Percentiles rank a stretch among this genome's conserved stretches.
These are phyloP conservation scores for Phytophthora crassamura DNA, from an alignment of 352 stramenopile species.

Conservation along the genomic window DNA sequence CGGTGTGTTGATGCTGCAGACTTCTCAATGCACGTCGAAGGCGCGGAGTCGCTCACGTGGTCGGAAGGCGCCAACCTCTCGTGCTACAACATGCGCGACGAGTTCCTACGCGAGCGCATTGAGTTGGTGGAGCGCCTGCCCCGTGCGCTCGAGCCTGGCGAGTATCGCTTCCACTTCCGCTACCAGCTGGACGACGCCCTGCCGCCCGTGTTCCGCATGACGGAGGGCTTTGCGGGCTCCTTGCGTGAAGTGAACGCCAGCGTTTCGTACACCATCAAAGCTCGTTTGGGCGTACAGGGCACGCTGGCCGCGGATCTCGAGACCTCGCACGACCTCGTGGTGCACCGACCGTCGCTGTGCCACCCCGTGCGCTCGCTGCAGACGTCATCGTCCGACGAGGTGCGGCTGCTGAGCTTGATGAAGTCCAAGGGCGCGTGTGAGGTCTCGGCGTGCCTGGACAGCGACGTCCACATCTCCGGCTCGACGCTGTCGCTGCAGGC, in stretches of 20 bases:
- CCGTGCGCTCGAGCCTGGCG: constrained; percentile 22
- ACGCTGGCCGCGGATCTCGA: constrained; percentile 68
- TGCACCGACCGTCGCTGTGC: constrained; percentile 30
- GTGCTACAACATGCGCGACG: constrained; percentile 22
- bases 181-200: constrained; percentile 50
- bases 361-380: constrained; percentile 33
- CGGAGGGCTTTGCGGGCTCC: constrained; percentile 12
- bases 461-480: constrained; percentile 37
- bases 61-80: constrained; percentile 34
- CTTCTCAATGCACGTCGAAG: constrained; percentile 32
- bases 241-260: constrained; percentile 53
- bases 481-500: constrained; percentile 35
- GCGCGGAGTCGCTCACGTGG: constrained; percentile 27
- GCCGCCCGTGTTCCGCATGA: constrained; percentile 44
- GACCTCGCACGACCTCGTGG: constrained; percentile 23
- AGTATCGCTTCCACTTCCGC: constrained; percentile 32
- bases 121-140: constrained; percentile 20
- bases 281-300: constrained; percentile 55
- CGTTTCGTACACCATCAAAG: constrained; percentile 77
- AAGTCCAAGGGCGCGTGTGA: constrained; percentile 43
- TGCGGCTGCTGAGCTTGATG: constrained; percentile 34
- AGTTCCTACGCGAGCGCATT: constrained; percentile 31
- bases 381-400: constrained; percentile 30
- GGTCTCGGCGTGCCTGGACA: constrained; percentile 35
- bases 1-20: constrained; percentile 1